A percentile compares a stretch with the other conserved stretches of the same genome.
Conservation (phyloP, 352 stramenopile species). For the Pythium dissotocum region DNA sequence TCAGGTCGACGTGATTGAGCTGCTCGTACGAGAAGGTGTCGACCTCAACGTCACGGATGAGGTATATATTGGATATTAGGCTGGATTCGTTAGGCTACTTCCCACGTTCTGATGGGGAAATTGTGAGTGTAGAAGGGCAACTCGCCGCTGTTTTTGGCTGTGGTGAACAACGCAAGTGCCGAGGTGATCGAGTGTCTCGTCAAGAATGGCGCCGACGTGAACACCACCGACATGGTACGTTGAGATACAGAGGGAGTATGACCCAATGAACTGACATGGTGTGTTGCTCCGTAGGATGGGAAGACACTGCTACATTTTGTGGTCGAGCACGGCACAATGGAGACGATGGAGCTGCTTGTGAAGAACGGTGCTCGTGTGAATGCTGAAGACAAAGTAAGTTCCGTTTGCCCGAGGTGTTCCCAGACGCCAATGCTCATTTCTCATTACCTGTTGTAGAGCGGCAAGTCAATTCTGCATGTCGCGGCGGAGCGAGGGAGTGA, state of each 20-base stretch:
- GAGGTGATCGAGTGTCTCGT: background rate
- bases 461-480: background rate
- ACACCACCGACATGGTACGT: background rate
- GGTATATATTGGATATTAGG: background rate
- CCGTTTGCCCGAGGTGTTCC: no score
- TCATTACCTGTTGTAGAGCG: background rate
- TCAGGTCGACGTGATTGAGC: slow-evolving; percentile 3
- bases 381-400: background rate
- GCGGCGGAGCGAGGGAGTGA: background rate
- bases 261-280: background rate
- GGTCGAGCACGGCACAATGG: slow-evolving; percentile 1
- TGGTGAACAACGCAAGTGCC: background rate
- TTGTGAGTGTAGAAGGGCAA: background rate
- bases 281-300: background rate
- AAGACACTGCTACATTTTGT: background rate
- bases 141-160: background rate
- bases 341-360: background rate
- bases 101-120: background rate
- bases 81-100: background rate
- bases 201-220: background rate
- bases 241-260: no score
- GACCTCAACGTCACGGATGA: background rate
- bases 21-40: slow-evolving; percentile 10
- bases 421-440: no score
- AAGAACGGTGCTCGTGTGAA: background rate